phyloP scores from a whole-genome alignment of 345 rosid species.

The Eucalyptus curtisii region DNA sequence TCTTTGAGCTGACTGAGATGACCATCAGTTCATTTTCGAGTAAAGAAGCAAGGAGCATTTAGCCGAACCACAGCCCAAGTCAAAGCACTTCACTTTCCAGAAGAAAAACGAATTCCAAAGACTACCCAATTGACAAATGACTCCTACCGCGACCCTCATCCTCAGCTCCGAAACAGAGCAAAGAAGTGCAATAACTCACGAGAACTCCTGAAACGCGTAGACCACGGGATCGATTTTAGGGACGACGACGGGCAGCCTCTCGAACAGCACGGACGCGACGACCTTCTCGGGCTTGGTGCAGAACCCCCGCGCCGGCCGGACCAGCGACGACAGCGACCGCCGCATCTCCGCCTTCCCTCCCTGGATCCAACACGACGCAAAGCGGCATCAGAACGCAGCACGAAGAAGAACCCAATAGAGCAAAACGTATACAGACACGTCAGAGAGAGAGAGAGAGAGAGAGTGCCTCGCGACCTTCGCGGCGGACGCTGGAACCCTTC shows the following conservation, averaged over 20 bases:
- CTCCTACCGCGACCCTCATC: neutral
- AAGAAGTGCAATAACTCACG: constrained; percentile 31
- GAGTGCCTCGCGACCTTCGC: neutral
- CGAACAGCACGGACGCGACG: constrained; percentile 88
- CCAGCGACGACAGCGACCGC: constrained; percentile 20
- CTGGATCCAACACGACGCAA: neutral
- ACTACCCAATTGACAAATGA: neutral
- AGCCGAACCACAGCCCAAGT: neutral
- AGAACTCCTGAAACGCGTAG: constrained; percentile 90
- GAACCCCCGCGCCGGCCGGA: constrained; percentile 27
- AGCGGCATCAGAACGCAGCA: neutral
- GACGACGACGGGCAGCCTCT: constrained; percentile 82
- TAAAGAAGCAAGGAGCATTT: neutral
- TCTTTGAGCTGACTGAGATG: neutral
- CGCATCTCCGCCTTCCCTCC: constrained; percentile 17
- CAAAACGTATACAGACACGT: too few relatives aligned
- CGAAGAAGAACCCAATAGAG: neutral
- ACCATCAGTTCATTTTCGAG: neutral
- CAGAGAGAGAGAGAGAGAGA: neutral
- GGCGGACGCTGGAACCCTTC: neutral
- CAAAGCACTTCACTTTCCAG: neutral
- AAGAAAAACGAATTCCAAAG: neutral
- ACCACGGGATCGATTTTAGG: constrained; percentile 87
- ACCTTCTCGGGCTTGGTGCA: constrained; percentile 62
- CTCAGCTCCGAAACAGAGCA: neutral